A percentile compares a stretch with the other conserved stretches of the same genome.
These are phyloP conservation scores for Ceratobasidium sp. DNA, from an alignment of 1,284 basidiomycete species.

Conservation along the genomic window DNA sequence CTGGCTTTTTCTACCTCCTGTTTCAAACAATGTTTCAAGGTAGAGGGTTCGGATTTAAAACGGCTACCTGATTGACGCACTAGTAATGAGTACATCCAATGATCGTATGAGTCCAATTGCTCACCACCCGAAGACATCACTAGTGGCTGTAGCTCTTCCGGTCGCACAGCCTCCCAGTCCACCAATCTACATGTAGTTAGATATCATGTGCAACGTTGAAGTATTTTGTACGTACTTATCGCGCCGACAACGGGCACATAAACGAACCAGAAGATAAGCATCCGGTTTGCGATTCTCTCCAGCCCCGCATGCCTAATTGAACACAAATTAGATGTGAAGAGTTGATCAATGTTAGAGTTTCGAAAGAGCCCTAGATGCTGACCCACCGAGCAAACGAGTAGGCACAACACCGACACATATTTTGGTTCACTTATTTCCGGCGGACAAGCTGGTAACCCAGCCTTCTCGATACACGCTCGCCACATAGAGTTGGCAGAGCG, in stretches of 20 bases:
- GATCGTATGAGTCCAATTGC: background rate
- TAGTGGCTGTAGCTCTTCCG: background rate
- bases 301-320: background rate
- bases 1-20: background rate
- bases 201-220: background rate
- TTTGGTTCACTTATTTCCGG: background rate
- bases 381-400: slow-evolving; percentile 28
- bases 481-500: slow-evolving; percentile 13
- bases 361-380: background rate
- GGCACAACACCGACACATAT: slow-evolving; percentile 14
- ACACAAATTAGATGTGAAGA: background rate
- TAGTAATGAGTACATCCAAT: background rate
- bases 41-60: background rate
- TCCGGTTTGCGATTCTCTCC: background rate
- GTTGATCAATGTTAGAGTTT: background rate
- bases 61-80: background rate
- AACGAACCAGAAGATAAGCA: background rate
- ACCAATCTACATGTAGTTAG: background rate
- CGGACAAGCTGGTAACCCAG: slow-evolving; percentile 16
- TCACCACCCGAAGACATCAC: background rate
- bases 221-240: background rate
- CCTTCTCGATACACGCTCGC: slow-evolving; percentile 3
- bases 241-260: background rate
- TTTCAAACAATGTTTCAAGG: background rate
- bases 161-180: background rate